phyloP scores from a whole-genome alignment of 768 basidiomycete genomes.

The Baorangia bicolor region DNA sequence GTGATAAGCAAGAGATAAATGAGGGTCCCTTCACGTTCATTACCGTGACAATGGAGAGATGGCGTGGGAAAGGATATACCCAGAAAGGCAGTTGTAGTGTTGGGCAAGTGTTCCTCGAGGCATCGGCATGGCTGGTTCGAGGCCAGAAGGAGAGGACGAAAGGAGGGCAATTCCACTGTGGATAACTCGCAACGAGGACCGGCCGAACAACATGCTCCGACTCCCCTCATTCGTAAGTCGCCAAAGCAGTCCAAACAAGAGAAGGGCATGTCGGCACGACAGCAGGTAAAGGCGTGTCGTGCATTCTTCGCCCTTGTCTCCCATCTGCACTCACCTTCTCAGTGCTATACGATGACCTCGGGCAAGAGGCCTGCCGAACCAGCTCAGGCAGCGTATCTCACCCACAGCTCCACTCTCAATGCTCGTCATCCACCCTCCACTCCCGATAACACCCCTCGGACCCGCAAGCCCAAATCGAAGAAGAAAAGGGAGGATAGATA shows the following conservation, averaged over 20 bases:
- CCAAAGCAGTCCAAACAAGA: conserved; percentile 33
- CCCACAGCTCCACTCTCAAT: conserved; percentile 54
- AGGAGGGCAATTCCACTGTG: conserved; percentile 18
- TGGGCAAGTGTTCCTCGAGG: conserved; percentile 29
- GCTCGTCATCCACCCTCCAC: conserved; percentile 50
- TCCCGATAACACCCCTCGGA: conserved; percentile 50
- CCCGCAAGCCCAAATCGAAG: conserved; percentile 35
- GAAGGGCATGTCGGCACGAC: conserved; percentile 33
- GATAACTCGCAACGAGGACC: conserved; percentile 28
- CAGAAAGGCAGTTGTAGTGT: conserved; percentile 22
- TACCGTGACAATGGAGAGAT: conserved; percentile 18
- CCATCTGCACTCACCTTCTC: conserved; percentile 34
- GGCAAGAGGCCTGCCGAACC: conserved; percentile 31
- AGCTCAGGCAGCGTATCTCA: conserved; percentile 47
- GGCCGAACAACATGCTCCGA: conserved; percentile 17
- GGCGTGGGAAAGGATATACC: conserved; percentile 19
- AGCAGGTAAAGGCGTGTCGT: conserved; percentile 38
- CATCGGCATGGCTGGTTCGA: conserved; percentile 24
- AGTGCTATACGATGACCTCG: conserved; percentile 38
- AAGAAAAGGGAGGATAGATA: conserved; percentile 46
- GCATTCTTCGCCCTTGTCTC: conserved; percentile 38
- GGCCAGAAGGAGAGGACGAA: conserved; percentile 12
- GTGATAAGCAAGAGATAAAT: conserved; percentile 2
- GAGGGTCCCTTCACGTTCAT: conserved; percentile 16
- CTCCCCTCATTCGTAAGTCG: conserved; percentile 20